These are phyloP conservation scores for Suillus variegatus DNA, from an alignment of 768 basidiomycete species.

Conservation along the genomic window DNA sequence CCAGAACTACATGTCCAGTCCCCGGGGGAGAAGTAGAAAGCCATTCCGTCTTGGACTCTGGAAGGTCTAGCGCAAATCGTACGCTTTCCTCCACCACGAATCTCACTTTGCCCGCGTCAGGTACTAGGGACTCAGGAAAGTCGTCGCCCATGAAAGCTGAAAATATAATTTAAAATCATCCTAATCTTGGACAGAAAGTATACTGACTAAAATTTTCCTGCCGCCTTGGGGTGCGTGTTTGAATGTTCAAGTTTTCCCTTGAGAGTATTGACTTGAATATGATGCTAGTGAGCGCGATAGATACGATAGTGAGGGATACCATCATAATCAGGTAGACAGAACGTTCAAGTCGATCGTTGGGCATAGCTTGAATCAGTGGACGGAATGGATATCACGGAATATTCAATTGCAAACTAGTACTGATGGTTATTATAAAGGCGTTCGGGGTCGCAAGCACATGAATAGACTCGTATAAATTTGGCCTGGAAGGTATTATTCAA, in stretches of 20 bases:
- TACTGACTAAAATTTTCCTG: neutral
- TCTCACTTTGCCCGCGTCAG: neutral
- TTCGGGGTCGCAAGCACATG: neutral
- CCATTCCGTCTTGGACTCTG: neutral
- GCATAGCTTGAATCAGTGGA: neutral
- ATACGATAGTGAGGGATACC: neutral
- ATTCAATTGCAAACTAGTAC: neutral
- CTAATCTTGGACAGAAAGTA: neutral
- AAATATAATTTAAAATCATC: too few species aligned
- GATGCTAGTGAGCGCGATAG: neutral
- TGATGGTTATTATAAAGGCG: neutral
- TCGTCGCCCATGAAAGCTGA: neutral
- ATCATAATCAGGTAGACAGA: neutral
- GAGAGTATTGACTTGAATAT: neutral
- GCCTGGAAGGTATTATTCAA: neutral
- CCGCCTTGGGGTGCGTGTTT: neutral
- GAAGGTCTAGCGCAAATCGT: neutral
- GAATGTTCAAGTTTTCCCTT: neutral
- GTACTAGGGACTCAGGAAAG: neutral
- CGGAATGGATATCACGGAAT: neutral
- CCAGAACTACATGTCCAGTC: neutral
- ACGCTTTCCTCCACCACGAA: neutral
- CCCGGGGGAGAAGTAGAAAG: neutral
- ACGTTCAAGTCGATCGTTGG: neutral
- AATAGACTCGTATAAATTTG: neutral